Base-by-base conservation (phyloP, 768 basidiomycete species). In the Mycena crocata region DNA sequence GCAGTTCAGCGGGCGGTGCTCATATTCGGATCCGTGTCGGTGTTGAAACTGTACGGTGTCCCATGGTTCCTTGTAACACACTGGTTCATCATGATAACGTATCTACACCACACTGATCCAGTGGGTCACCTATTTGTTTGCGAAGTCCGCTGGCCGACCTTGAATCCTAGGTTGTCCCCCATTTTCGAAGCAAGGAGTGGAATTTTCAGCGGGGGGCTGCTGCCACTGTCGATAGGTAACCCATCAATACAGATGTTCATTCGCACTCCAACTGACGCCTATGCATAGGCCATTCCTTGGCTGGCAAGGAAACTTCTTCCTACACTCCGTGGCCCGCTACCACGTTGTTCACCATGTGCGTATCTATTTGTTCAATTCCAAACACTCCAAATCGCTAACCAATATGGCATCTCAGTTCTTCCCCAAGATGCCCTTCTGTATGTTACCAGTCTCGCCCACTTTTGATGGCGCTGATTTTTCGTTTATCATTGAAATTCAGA, bases 21-120 rank as follows among this genome's bases (percentile, higher is more conserved):
- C 13, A 62, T 56, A 1, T 81, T 69, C 66, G 78, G 81, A 24
- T 64, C 59, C 23, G 44, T 65, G 0, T 51, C 65, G 15, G 75
- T 81, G 21, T 35, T 74, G 46, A 75, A 73, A 49, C 74, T 72
- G 48, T 77, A 77, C 40, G 74, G 64, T 13, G 46, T 77, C 23
- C 68, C 68, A 4, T 69, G 68, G 68, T 63, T 69, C 4, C 44
- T 55, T 14, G 68, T 69, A 17, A 69, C 59, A 2, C 68, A 69
- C 32, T 69, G 68, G 68, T 69, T 83, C 69, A 75, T 81, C 64
- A 80, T 80, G 80, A 77, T 81, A 60, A 88, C 87, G 6, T 88
- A 89, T 70, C 81, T 90, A 7, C 89, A 90, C 71, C 89, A 90
- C 78, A 89, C 89, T n/a, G 87, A 88, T 69, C 83, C 85, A 2